Evolutionary conservation across 176 grass and related monocot genomes (phyloP).

Genomic region (Bothriochloa decipiens): DNA sequence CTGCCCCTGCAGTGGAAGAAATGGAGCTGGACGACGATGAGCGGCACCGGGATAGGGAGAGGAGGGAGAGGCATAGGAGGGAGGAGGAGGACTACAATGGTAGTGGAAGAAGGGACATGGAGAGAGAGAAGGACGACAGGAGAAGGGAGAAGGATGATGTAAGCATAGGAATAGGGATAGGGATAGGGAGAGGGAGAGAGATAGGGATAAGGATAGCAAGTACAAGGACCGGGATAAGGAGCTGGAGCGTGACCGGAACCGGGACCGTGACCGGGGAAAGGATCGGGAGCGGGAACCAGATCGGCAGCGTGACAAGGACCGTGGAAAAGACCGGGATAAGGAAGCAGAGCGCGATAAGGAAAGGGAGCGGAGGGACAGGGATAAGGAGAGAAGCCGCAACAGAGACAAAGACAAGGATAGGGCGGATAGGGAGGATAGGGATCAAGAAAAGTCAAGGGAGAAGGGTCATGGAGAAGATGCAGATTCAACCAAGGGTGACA

Average conservation of each 20-base stretch:
- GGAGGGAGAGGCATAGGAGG: conserved; percentile 52
- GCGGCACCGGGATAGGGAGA: conserved; percentile 52
- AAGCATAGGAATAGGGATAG: background rate
- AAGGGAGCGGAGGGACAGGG: conserved; percentile 59
- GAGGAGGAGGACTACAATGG: conserved; percentile 55
- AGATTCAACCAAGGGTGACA: conserved; percentile 43
- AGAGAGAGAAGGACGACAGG: conserved; percentile 55
- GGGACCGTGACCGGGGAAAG: conserved; percentile 40
- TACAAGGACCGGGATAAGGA: conserved; percentile 46
- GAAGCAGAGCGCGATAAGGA: conserved; percentile 52
- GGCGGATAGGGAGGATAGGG: conserved; percentile 47
- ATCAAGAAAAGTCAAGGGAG: conserved; percentile 56
- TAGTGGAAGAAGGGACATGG: conserved; percentile 51
- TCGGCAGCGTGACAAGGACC: conserved; percentile 32
- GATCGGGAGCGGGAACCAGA: conserved; percentile 60
- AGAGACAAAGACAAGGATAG: conserved; percentile 61
- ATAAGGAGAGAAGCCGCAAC: conserved; percentile 57
- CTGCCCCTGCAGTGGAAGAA: conserved; percentile 32
- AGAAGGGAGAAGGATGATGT: conserved; percentile 51
- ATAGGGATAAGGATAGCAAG: conserved; percentile 53
- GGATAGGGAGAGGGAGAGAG: conserved; percentile 6
- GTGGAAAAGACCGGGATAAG: conserved; percentile 49
- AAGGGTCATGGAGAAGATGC: conserved; percentile 54
- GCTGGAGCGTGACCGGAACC: conserved; percentile 42
- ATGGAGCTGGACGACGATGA: conserved; percentile 56